Conservation (phyloP, 331 rosid species). For the Quercus tomentella region DNA sequence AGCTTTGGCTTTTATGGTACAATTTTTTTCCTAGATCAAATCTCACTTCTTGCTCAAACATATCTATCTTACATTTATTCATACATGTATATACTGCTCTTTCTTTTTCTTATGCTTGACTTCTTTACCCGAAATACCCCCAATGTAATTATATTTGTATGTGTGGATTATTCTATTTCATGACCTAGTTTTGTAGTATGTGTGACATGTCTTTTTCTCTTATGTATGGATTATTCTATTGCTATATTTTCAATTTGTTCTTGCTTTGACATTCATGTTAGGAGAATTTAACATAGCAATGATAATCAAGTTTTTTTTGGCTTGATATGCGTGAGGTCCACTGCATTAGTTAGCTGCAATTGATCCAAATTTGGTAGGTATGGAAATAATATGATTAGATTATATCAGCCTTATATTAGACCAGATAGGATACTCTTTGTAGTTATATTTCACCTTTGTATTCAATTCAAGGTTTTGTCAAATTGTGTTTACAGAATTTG, state of each 20-base stretch:
- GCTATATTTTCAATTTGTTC: background rate
- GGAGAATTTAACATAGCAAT: background rate
- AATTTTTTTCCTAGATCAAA: constrained; percentile 14
- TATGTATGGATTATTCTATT: background rate
- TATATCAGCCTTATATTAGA: background rate
- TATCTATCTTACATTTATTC: background rate
- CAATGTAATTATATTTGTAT: background rate
- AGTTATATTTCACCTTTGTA: background rate
- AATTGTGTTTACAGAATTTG: background rate
- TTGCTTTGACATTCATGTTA: background rate
- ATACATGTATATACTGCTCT: constrained; percentile 1
- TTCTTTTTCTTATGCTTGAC: constrained; percentile 5
- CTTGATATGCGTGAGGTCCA: background rate
- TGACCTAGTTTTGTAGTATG: background rate
- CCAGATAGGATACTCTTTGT: background rate
- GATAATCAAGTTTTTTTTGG: background rate
- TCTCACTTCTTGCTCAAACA: background rate
- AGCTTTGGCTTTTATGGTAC: constrained; percentile 76
- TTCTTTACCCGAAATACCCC: background rate
- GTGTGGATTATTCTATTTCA: background rate
- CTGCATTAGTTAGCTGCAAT: background rate
- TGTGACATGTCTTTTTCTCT: background rate
- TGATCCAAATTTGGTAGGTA: background rate
- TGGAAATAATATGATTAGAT: background rate
- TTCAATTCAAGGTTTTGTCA: background rate